phyloP scores from a whole-genome alignment of 345 rosid species.

The Geranium rotundifolium region DNA sequence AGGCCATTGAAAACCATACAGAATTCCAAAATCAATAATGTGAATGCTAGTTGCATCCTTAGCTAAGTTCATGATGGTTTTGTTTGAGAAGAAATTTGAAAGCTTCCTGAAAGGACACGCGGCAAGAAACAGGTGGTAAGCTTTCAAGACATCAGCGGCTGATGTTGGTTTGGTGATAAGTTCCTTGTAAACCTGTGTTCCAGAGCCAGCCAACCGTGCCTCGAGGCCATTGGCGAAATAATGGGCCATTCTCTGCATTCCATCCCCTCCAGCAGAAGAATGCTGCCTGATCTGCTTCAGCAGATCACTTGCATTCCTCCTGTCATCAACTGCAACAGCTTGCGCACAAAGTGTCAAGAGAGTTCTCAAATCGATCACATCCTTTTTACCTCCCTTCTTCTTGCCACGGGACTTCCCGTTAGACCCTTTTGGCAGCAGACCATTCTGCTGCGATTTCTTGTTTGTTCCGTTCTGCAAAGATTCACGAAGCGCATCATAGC shows the following conservation, averaged over 20 bases:
- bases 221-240: constrained; percentile 35
- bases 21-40: constrained; percentile 48
- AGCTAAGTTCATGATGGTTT: constrained; percentile 34
- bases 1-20: constrained; percentile 61
- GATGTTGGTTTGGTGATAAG: constrained; percentile 21
- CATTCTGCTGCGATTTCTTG: constrained; percentile 17
- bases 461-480: constrained; percentile 23
- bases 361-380: constrained; percentile 41
- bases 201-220: constrained; percentile 38
- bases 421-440: constrained; percentile 17
- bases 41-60: constrained; percentile 37
- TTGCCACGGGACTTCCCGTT: constrained; percentile 24
- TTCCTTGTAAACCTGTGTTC: constrained; percentile 27
- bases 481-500: constrained; percentile 21
- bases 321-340: constrained; percentile 31
- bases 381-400: constrained; percentile 26
- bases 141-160: constrained; percentile 45
- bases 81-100: constrained; percentile 36
- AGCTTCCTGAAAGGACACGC: constrained; percentile 47
- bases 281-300: constrained; percentile 40
- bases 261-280: constrained; percentile 31
- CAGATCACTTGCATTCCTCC: constrained; percentile 27
- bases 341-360: constrained; percentile 49
- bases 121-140: constrained; percentile 29
- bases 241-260: constrained; percentile 36